Evolutionary conservation across 2,329 filamentous ascomycete species (phyloP), one percentile per base, ranked within the genome.

Genomic region (Epicoccum sorghinum): DNA sequence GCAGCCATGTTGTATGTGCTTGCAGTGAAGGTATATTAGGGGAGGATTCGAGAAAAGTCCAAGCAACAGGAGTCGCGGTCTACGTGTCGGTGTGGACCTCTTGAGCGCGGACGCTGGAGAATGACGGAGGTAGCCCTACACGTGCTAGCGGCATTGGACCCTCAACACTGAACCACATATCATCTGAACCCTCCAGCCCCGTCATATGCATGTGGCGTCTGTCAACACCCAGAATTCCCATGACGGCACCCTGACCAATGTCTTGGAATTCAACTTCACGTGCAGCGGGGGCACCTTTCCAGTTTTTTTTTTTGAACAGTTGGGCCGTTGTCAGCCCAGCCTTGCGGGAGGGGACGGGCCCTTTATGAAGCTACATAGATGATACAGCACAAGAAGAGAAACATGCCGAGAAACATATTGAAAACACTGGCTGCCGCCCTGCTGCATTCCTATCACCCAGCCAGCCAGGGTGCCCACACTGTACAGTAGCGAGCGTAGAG

Each of bases 361-460:
- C 59, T 65, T 69, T 67, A 59, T 55, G 58, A 54, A 57, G 60
- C 67, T 71, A 71, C 60, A 61, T 70, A 71, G 25, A 49, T 54
- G 45, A 54, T 71, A 71, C 68, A 71, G 64, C 48, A 56, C 62
- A 68, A 64, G 57, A 63, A 63, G 61, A 60, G 54, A 47, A 63
- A 25, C 61, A 57, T 29, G 49, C 59, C 56, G 50, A 56, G 55
- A 59, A 41, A 44, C 9, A 43, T 43, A 12, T 23, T 39, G 44
- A 48, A 22, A 44, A 48, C 51, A 44, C 36, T 38, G 27, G 33
- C 30, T 39, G 42, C 41, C 47, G 35, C 23, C 27, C 36, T 59
- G 56, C 57, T 42, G 58, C 57, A 63, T 58, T 59, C 47, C 51
- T 32, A 25, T 52, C 10, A 45, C 57, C 44, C 29, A 57, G 45